These are phyloP conservation scores for Solanum chmielewskii DNA, from an alignment of 257 asterid species.

Conservation along the genomic window DNA sequence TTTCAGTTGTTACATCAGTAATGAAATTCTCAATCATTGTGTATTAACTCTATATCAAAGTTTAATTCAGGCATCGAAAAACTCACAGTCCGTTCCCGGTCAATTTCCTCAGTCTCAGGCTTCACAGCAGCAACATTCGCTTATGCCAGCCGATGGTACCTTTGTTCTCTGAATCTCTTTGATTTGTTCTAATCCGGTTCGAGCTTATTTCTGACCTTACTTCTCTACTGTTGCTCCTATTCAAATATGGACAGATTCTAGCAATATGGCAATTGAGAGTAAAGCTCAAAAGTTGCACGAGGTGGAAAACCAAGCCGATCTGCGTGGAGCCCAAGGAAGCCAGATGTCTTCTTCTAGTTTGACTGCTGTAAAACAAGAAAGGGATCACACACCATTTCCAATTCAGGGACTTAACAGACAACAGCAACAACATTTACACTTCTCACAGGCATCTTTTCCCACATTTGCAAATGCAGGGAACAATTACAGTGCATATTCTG, in stretches of 20 bases:
- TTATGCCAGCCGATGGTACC: slow-evolving; percentile 39
- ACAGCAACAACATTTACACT: slow-evolving; percentile 50
- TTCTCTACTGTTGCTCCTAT: slow-evolving; percentile 8
- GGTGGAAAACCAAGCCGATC: slow-evolving; percentile 43
- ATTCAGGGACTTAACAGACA: slow-evolving; percentile 61
- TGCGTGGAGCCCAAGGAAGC: slow-evolving; percentile 36
- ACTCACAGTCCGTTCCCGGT: slow-evolving; percentile 27
- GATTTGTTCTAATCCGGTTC: neutral
- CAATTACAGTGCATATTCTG: slow-evolving; percentile 44
- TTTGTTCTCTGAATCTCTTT: slow-evolving; percentile 4
- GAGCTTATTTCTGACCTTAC: slow-evolving; percentile 12
- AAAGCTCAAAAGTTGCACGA: slow-evolving; percentile 32
- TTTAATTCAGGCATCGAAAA: slow-evolving; percentile 42
- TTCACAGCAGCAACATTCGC: slow-evolving; percentile 38
- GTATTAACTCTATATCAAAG: slow-evolving; percentile 6
- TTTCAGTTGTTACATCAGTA: neutral
- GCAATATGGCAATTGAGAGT: slow-evolving; percentile 29
- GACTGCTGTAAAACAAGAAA: slow-evolving; percentile 41
- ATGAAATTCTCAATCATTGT: neutral
- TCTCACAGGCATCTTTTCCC: slow-evolving; percentile 50
- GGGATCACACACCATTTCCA: slow-evolving; percentile 53
- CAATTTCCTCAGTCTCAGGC: slow-evolving; percentile 51
- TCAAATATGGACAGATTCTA: slow-evolving; percentile 26
- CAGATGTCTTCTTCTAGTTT: slow-evolving; percentile 34
- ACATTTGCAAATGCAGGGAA: slow-evolving; percentile 43